Conservation (phyloP, 2,329 filamentous ascomycete species). For the Colletotrichum cordylinicola region DNA sequence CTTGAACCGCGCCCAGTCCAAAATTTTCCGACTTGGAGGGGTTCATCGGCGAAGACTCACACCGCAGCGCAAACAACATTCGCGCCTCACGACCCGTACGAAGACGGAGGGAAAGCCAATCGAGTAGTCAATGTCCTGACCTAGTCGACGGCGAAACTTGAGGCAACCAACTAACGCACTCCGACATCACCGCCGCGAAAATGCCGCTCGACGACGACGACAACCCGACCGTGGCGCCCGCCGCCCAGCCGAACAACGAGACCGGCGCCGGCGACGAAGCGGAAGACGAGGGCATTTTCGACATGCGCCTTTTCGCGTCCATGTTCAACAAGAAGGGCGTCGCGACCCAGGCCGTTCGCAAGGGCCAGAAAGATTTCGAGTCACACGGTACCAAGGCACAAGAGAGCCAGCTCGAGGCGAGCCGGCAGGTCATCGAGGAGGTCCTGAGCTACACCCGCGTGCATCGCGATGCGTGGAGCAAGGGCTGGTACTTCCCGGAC, state of each 20-base stretch:
- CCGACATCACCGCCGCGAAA: neutral
- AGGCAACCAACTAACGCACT: neutral
- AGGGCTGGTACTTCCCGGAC: conserved; percentile 78
- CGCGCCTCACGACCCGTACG: neutral
- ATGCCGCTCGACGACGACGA: conserved; percentile 53
- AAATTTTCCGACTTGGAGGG: neutral
- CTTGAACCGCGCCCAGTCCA: neutral
- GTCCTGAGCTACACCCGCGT: conserved; percentile 80
- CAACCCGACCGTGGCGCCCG: conserved; percentile 29
- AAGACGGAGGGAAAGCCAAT: neutral
- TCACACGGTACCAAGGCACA: conserved; percentile 87
- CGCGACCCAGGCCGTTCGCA: conserved; percentile 75
- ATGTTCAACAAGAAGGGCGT: conserved; percentile 56
- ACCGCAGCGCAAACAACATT: neutral
- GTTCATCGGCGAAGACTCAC: neutral
- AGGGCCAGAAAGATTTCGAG: conserved; percentile 97
- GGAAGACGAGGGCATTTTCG: conserved; percentile 81
- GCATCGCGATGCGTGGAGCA: conserved; percentile 71
- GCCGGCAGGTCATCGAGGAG: conserved; percentile 86
- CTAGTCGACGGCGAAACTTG: neutral
- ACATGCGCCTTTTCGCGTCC: conserved; percentile 77
- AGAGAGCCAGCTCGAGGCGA: conserved; percentile 77
- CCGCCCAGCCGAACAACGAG: conserved; percentile 28
- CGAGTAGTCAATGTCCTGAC: neutral
- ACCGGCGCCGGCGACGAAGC: conserved; percentile 55